Evolutionary conservation across 106 monocot species (phyloP).

Genomic region (Allium cepa): DNA sequence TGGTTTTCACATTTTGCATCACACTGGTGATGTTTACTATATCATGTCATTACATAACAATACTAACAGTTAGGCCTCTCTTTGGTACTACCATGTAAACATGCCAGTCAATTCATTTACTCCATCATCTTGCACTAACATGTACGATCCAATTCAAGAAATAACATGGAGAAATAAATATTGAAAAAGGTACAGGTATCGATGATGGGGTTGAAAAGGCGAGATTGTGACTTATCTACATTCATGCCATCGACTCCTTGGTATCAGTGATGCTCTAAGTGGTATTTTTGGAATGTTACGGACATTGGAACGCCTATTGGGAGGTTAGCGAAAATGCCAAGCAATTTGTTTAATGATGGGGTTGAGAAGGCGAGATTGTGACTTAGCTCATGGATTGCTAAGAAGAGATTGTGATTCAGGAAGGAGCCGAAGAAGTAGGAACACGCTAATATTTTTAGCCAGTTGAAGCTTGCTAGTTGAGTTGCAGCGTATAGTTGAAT

Average conservation of each 20-base stretch:
- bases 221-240: too few relatives aligned
- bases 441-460: conserved; percentile 59
- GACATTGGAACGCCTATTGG: conserved; percentile 97
- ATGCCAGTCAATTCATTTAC: too few relatives aligned
- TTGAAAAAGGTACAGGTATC: too few relatives aligned
- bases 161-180: too few relatives aligned
- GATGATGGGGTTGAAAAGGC: too few relatives aligned
- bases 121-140: too few relatives aligned
- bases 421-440: conserved; percentile 94
- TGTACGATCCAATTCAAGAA: too few relatives aligned
- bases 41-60: too few relatives aligned
- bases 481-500: conserved; percentile 81
- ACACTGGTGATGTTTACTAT: too few relatives aligned
- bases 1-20: too few relatives aligned
- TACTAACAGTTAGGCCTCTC: too few relatives aligned
- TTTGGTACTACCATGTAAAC: too few relatives aligned
- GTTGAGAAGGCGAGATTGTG: conserved; percentile 92
- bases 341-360: conserved; percentile 64
- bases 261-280: conserved; percentile 87
- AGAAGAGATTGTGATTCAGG: conserved; percentile 94
- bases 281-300: conserved; percentile 93
- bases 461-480: conserved; percentile 34
- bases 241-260: conserved; percentile 87
- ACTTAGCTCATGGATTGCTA: conserved; percentile 91
- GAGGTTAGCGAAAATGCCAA: conserved; percentile 90